Conservation (phyloP, 345 rosid species). For the Eutrema japonicum region DNA sequence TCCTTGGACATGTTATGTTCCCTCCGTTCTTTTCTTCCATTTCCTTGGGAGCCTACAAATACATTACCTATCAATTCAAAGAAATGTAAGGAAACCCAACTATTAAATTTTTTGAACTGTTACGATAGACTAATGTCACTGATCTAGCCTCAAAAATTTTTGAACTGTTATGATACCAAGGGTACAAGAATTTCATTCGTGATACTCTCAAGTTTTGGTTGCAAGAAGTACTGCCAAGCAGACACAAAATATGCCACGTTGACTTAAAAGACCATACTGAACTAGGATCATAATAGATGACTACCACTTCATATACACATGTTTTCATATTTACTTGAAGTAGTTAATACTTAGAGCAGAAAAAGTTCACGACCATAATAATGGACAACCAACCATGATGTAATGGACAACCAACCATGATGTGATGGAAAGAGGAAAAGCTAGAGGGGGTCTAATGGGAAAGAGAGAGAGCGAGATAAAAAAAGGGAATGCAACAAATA, state of each 20-base stretch:
- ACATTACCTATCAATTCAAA: conserved; percentile 7
- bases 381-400: conserved; percentile 13
- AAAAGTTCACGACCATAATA: conserved; percentile 4
- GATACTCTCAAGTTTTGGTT: conserved; percentile 79
- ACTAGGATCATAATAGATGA: conserved; percentile 21
- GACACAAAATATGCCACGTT: conserved; percentile 20
- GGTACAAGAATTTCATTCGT: conserved; percentile 72
- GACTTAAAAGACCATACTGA: conserved; percentile 4
- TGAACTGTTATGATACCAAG: conserved; percentile 40
- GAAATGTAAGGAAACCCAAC: background rate
- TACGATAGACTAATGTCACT: conserved; percentile 14
- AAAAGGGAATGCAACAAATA: conserved; percentile 33
- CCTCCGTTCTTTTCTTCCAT: conserved; percentile 83
- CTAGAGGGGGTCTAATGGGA: background rate
- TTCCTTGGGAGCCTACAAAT: conserved; percentile 83
- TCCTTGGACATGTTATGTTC: conserved; percentile 82
- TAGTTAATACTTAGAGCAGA: conserved; percentile 14
- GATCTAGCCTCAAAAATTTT: background rate
- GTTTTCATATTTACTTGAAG: conserved; percentile 12
- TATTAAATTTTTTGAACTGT: background rate
- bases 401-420: too few relatives aligned
- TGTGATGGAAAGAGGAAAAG: conserved; percentile 3
- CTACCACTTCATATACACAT: conserved; percentile 19
- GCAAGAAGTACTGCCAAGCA: conserved; percentile 69
- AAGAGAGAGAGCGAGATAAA: conserved; percentile 8